These are phyloP conservation scores for Nitzschia palea DNA, from an alignment of 108 stramenopile species.

Conservation along the genomic window DNA sequence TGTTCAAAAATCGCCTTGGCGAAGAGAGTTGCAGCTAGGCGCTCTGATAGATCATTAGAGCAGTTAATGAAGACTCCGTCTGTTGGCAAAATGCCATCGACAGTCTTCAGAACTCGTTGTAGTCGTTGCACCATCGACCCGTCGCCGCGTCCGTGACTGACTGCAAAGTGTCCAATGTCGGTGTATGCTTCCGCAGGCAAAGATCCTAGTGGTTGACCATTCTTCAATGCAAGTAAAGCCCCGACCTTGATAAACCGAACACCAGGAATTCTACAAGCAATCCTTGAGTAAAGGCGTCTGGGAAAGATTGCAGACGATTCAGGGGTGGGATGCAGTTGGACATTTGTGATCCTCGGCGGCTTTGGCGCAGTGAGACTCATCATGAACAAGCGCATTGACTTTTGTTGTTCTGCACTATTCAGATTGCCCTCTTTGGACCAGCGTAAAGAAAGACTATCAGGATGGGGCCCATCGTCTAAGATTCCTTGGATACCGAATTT, in stretches of 20 bases:
- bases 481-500: neutral
- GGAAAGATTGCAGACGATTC: neutral
- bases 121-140: too few relatives aligned
- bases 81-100: neutral
- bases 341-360: neutral
- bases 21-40: neutral
- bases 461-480: neutral
- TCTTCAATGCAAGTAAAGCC: neutral
- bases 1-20: conserved; percentile 9
- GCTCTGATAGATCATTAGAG: neutral
- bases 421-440: neutral
- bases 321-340: neutral
- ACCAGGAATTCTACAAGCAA: neutral
- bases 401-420: neutral
- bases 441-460: neutral
- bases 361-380: too few relatives aligned
- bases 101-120: neutral
- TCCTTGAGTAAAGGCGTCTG: neutral
- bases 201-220: neutral
- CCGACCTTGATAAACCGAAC: neutral
- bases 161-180: neutral
- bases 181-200: neutral
- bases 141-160: neutral
- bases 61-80: conserved; percentile 4
- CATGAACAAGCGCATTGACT: neutral